Base-by-base conservation (phyloP, 768 basidiomycete genomes). In the Gloeophyllum trabeum region DNA sequence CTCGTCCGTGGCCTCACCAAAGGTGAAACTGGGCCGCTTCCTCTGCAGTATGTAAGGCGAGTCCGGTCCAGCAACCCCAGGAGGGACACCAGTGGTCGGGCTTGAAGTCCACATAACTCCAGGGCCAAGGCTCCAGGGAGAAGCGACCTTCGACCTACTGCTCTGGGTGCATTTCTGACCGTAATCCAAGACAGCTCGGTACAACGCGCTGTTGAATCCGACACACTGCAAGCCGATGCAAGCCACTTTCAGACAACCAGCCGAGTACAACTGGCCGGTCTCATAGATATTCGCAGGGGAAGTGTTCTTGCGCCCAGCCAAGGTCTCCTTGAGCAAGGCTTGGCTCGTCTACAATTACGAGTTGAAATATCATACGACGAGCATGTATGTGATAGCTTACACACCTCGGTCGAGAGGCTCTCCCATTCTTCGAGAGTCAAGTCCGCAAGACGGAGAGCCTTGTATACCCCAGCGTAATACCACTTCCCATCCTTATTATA, bases 381-480 rank as follows among this genome's bases (percentile, higher is more conserved):
- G 26, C 36, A 37, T 18, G 6, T 4, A 20, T 4, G n/a, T 30
- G 26, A 14, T 16, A 24, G 23, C 1, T 16, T 1, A 43, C 55
- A 42, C 46, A 80, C 84, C 70, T 86, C 83, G 23, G 57, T 55
- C 23, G 79, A 71, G 24, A 88, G 67, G 34, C 70, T 69, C 22
- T 70, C 72, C 77, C 81, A 88, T 55, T 88, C 85, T 42, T 74
- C 74, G 5, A 66, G 59, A 0, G 75, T 75, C 12, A 88, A 61
- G 43, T 82, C 74, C 21, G 76, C 76, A 39, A 88, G 66, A 41
- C 67, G 61, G 54, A 88, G 76, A 1, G 71, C 72, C 42, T 69
- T 74, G 60, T 88, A 88, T 3, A 74, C 68, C n/a, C 85, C 85
- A 10, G 85, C 84, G 46, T 88, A 88, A 55, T 87, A 88, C 81